Percentiles rank a stretch among this genome's conserved stretches.
Evolutionary conservation across 73 alveolate genomes (phyloP).

Genomic region (Tetrahymena elliotti): DNA sequence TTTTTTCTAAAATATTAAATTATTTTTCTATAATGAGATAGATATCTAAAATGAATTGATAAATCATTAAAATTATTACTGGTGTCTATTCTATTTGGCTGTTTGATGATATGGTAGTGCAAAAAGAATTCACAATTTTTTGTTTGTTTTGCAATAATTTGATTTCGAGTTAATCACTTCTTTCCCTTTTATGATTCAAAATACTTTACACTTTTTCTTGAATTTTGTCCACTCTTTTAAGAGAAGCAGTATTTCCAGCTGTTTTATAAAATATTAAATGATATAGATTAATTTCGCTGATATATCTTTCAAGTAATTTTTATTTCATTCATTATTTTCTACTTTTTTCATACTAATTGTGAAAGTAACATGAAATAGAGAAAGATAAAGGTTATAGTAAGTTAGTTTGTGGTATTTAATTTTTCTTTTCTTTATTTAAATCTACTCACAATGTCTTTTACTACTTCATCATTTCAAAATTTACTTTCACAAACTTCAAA

Average conservation of each 20-base stretch:
- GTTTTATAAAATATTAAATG: background rate
- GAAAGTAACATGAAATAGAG: too few species aligned
- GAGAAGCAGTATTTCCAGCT: background rate
- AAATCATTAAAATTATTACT: background rate
- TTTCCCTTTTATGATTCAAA: background rate
- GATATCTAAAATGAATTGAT: too few species aligned
- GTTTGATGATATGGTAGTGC: background rate
- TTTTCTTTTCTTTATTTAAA: too few species aligned
- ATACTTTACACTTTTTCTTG: background rate
- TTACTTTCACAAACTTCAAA: background rate
- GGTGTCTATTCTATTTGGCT: background rate
- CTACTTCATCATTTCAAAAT: too few species aligned
- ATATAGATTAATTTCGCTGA: background rate
- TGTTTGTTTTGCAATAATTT: background rate
- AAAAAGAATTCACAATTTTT: background rate
- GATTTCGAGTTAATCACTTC: background rate
- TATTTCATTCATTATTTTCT: background rate
- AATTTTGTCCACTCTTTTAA: background rate
- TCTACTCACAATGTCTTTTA: too few species aligned
- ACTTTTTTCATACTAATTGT: background rate
- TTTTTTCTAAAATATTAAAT: background rate
- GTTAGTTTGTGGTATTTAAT: too few species aligned
- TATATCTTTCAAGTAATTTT: background rate
- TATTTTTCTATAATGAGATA: too few species aligned
- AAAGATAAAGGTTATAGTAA: too few species aligned